Evolutionary conservation across 108 stramenopile genomes (phyloP).

Genomic region (Nannochloropsis salina): DNA sequence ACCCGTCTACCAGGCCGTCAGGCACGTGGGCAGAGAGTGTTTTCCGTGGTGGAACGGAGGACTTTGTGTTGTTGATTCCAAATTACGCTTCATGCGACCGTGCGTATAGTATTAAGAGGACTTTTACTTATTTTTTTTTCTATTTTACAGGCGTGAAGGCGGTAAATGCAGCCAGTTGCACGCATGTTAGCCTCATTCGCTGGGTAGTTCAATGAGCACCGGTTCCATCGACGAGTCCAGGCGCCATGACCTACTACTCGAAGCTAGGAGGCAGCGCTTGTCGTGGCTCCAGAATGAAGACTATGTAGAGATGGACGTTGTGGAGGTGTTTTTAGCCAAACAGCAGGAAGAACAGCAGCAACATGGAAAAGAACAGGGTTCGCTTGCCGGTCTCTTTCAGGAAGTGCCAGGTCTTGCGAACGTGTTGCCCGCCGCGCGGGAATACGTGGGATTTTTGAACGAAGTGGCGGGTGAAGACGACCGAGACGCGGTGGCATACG

Average conservation of each 20-base stretch:
- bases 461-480: not conserved
- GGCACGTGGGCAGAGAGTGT: too few species aligned
- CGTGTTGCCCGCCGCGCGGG: slow-evolving; percentile 13
- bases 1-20: too few species aligned
- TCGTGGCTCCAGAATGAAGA: slow-evolving; percentile 8
- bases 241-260: not conserved
- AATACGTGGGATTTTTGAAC: not conserved
- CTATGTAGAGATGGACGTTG: not conserved
- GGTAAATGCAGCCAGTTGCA: too few species aligned
- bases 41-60: too few species aligned
- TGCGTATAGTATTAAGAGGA: too few species aligned
- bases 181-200: too few species aligned
- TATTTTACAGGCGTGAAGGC: too few species aligned
- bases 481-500: not conserved
- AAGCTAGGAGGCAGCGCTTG: not conserved
- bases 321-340: not conserved
- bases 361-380: not conserved
- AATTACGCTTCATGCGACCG: too few species aligned
- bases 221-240: not conserved
- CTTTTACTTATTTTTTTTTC: too few species aligned
- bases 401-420: not conserved
- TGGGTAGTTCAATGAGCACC: not conserved
- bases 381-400: not conserved
- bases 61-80: too few species aligned
- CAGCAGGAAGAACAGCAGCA: not conserved